Evolutionary conservation across 108 stramenopile genomes (phyloP).

Genomic region (Aurantiochytrium sp.): DNA sequence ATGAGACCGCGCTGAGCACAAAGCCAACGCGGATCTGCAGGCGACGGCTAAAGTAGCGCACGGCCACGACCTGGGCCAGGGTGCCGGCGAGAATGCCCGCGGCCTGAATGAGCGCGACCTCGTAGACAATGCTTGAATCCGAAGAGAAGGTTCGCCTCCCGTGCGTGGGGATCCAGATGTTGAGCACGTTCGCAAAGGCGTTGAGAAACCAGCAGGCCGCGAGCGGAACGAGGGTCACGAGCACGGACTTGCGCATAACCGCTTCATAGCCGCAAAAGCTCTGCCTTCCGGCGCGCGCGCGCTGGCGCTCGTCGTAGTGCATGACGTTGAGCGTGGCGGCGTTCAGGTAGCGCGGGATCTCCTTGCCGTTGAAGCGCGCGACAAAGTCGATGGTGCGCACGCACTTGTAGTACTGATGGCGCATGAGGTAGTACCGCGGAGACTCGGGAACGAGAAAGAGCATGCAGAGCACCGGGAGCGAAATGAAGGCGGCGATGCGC

Average conservation of each 20-base stretch:
- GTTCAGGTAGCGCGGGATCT: not conserved
- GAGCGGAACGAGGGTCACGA: not conserved
- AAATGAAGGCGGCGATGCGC: not conserved
- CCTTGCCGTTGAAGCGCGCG: not conserved
- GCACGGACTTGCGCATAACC: not conserved
- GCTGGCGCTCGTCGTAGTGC: not conserved
- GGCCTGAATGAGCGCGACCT: not conserved
- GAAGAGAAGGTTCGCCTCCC: not conserved
- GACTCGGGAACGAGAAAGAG: constrained; percentile 7
- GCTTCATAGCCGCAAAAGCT: not conserved
- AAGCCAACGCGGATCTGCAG: constrained; percentile 25
- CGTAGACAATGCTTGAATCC: not conserved
- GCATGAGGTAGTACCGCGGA: constrained; percentile 1
- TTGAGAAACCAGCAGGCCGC: constrained; percentile 27
- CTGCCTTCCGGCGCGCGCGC: not conserved
- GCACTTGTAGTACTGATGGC: not conserved
- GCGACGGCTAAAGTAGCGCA: not conserved
- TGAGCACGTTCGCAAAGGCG: not conserved
- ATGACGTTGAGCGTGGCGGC: constrained; percentile 6
- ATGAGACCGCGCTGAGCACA: not conserved
- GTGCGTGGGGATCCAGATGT: not conserved
- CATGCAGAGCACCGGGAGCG: not conserved
- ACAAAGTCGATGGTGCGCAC: not conserved
- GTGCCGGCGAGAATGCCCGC: not conserved
- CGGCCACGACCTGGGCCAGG: not conserved